Evolutionary conservation across 2,329 filamentous ascomycete species (phyloP).

Genomic region (Pezicula neosporulosa): DNA sequence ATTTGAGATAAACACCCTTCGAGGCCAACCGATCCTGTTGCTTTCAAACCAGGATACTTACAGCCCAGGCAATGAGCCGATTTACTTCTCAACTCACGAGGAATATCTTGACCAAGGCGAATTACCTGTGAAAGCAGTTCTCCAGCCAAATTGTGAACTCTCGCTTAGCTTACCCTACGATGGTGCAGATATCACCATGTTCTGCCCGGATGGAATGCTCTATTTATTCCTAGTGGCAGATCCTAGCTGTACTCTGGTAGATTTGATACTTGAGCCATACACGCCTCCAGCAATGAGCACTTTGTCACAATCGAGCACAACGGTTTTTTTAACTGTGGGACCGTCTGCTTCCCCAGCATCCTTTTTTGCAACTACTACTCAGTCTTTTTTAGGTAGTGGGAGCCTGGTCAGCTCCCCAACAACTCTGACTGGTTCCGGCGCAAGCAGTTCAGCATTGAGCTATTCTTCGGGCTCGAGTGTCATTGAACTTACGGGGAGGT

Average conservation of each 20-base stretch:
- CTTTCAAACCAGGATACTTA: constrained; percentile 13
- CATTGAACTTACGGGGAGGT: not conserved
- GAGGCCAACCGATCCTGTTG: constrained; percentile 6
- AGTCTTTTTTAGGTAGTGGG: constrained; percentile 2
- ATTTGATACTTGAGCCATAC: not conserved
- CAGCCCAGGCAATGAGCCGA: constrained; percentile 12
- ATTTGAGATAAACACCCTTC: constrained; percentile 9
- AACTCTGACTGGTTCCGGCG: not conserved
- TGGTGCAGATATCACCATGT: constrained; percentile 4
- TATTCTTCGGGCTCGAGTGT: not conserved
- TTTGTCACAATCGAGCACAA: not conserved
- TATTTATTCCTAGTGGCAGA: not conserved
- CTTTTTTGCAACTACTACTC: not conserved
- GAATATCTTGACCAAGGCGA: constrained; percentile 4
- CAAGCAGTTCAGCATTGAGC: not conserved
- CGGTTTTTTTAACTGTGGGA: not conserved
- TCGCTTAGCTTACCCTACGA: constrained; percentile 10
- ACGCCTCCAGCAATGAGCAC: not conserved
- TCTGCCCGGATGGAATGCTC: constrained; percentile 3
- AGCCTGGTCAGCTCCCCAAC: constrained; percentile 2
- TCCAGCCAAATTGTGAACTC: constrained; percentile 11
- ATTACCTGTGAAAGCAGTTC: constrained; percentile 7
- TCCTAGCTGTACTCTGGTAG: not conserved
- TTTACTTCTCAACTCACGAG: constrained; percentile 10
- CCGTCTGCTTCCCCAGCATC: not conserved